Evolutionary conservation across 2,329 filamentous ascomycete species (phyloP), one percentile per base, ranked within the genome.

Genomic region (Penicillium olsonii): DNA sequence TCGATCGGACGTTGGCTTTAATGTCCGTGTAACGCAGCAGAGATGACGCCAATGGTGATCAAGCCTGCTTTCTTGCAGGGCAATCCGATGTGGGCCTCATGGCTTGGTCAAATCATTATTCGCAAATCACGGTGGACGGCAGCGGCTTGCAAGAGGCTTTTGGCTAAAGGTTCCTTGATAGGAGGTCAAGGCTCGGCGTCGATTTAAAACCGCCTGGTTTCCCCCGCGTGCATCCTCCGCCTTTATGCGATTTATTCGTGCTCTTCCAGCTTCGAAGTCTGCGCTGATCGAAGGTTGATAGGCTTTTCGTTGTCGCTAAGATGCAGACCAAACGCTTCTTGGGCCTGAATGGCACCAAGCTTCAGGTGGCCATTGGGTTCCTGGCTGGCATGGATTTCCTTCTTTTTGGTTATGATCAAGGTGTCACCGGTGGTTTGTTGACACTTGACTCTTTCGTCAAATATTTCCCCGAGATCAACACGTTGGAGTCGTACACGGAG

Each of bases 391-490:
- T 74, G 51, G 74, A 75, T 52, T 71, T 71, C 50, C 45, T 71
- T 53, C 63, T 74, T 1, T 69, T 70, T 57, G 78, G 78, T 33
- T 81, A 80, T 69, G 79, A 80, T 56, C 74, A 79, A 54, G 73
- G 75, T 33, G 75, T 75, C 33, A 68, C 74, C 12, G 77, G 77
- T n/a, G 77, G 78, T 14, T 61, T 80, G 24, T 72, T 92, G 40
- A 88, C 86, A 2, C 79, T 91, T 61, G 70, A 78, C 46, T 75
- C 77, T 11, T 88, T 87, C 60, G 70, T 81, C 3, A 61, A 69
- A 31, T 70, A 70, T 26, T 80, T 81, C 54, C 78, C 78, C 2
- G 59, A 73, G 48, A 78, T 79, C 59, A 69, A 80, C 62, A 79
- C 77, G 0, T 52, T 75, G 45, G 66, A 74, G 55, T 37, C 37